Evolutionary conservation across 1,139 yeast species (phyloP), one percentile per base, ranked within the genome.

Genomic region (Ogataea hybrid): DNA sequence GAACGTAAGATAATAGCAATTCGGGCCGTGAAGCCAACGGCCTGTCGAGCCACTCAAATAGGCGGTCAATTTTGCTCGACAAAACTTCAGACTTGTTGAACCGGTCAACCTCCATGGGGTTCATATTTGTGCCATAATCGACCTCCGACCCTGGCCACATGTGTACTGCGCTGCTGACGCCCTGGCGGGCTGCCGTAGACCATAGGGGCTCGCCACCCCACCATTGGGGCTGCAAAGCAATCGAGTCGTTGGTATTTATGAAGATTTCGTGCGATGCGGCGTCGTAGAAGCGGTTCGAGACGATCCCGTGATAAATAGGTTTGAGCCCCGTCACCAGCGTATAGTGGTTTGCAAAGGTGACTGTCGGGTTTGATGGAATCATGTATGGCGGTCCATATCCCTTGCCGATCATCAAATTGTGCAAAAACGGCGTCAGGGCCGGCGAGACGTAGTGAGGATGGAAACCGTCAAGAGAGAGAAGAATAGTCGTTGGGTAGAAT

Each of bases 111-210:
- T 70, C 72, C 43, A 68, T 52, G 4, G 84, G 84, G 14, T 50
- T 48, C 8, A 41, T 29, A 0, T 67, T 44, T 58, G 59, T 25
- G 64, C 65, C 48, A 69, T 78, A 69, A 41, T 71, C 73, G 4
- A 83, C 94, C 54, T 87, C 95, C 47, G 89, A 81, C 1, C 96
- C 96, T 0, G 97, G 96, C 95, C 95, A 89, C 96, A 89, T 88
- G 61, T 89, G 96, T n/a, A 87, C 82, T 0, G 94, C 95, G 2
- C 84, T 68, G 11, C 69, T 69, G 5, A 85, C 74, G 1, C 80
- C 82, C 47, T 84, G 85, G n/a, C 62, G 61, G 20, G 69, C 68
- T 0, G 94, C 89, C 0, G 95, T 85, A 34, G 71, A 67, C 97
- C 97, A 89, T 21, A 89, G 61, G 0, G 97, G 95, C 58, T 86